phyloP scores from a whole-genome alignment of 257 asterid species.

The Cruciata laevipes region DNA sequence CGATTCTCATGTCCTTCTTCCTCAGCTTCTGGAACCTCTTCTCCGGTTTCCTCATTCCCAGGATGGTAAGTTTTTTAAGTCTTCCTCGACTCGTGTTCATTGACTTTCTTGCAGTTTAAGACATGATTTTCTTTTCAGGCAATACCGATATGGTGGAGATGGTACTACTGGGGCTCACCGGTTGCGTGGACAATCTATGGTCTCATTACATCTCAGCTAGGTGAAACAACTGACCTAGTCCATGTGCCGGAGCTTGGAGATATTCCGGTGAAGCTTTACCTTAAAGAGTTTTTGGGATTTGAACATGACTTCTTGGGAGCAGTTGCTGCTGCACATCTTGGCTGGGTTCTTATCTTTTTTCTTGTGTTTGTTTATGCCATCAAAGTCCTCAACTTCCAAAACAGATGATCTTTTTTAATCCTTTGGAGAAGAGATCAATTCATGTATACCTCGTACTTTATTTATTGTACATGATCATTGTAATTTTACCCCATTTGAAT shows the following conservation, averaged over 20 bases:
- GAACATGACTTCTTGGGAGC: slow-evolving; percentile 52
- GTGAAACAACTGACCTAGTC: slow-evolving; percentile 35
- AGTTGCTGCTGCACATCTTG: slow-evolving; percentile 61
- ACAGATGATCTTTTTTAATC: slow-evolving; percentile 29
- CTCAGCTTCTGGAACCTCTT: slow-evolving; percentile 86
- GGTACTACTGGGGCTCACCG: slow-evolving; percentile 86
- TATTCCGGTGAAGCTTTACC: slow-evolving; percentile 45
- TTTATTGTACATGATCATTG: neutral
- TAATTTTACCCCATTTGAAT: neutral
- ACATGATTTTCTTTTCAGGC: slow-evolving; percentile 27
- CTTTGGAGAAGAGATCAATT: neutral
- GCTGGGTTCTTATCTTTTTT: slow-evolving; percentile 58
- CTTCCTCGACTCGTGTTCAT: neutral
- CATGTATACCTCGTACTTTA: neutral
- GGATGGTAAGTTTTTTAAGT: slow-evolving; percentile 50
- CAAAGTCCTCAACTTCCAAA: slow-evolving; percentile 60
- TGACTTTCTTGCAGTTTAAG: neutral
- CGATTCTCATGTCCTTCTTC: slow-evolving; percentile 77
- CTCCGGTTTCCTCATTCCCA: slow-evolving; percentile 68
- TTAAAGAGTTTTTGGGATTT: slow-evolving; percentile 41
- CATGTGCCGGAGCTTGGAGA: slow-evolving; percentile 42
- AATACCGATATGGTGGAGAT: slow-evolving; percentile 91
- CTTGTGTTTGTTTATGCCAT: slow-evolving; percentile 57
- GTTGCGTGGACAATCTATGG: slow-evolving; percentile 87
- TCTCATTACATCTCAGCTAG: slow-evolving; percentile 65